phyloP scores from a whole-genome alignment of 2,329 filamentous ascomycete species.

The Madurella fahalii region DNA sequence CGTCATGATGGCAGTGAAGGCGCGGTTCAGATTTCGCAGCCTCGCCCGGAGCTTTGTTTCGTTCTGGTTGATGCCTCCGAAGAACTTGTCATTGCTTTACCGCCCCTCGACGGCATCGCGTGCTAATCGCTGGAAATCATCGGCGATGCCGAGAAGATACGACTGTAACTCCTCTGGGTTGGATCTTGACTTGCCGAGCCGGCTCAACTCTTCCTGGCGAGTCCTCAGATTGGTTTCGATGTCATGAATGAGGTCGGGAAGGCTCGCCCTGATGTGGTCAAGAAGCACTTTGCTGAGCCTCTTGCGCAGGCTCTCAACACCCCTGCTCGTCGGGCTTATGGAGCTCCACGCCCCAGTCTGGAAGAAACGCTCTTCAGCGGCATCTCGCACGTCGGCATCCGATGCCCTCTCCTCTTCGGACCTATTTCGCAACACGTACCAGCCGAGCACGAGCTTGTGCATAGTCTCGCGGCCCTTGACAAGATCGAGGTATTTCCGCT shows the following conservation, averaged over 20 bases:
- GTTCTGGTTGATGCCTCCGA: background rate
- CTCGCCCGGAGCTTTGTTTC: constrained; percentile 2
- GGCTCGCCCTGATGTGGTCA: constrained; percentile 29
- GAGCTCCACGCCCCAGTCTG: constrained; percentile 26
- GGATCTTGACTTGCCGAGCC: constrained; percentile 10
- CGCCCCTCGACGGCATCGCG: constrained; percentile 37
- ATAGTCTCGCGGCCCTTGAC: constrained; percentile 29
- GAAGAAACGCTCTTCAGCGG: constrained; percentile 21
- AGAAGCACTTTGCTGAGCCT: constrained; percentile 37
- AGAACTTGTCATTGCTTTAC: constrained; percentile 39
- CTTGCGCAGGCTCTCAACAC: constrained; percentile 33
- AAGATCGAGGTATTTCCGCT: constrained; percentile 36
- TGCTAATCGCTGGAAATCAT: constrained; percentile 36
- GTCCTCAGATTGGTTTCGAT: constrained; percentile 25
- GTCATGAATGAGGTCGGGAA: constrained; percentile 27
- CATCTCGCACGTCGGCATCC: constrained; percentile 19
- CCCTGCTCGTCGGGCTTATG: constrained; percentile 31
- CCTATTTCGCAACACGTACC: constrained; percentile 45
- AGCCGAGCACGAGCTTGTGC: constrained; percentile 20
- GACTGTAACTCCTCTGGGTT: constrained; percentile 29
- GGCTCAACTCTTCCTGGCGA: background rate
- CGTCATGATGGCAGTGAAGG: constrained; percentile 1
- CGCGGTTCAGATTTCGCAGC: constrained; percentile 1
- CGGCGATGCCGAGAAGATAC: constrained; percentile 35
- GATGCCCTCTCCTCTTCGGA: constrained; percentile 20